Evolutionary conservation across 768 basidiomycete species (phyloP), one percentile per base, ranked within the genome.

Genomic region (Hericium erinaceus): DNA sequence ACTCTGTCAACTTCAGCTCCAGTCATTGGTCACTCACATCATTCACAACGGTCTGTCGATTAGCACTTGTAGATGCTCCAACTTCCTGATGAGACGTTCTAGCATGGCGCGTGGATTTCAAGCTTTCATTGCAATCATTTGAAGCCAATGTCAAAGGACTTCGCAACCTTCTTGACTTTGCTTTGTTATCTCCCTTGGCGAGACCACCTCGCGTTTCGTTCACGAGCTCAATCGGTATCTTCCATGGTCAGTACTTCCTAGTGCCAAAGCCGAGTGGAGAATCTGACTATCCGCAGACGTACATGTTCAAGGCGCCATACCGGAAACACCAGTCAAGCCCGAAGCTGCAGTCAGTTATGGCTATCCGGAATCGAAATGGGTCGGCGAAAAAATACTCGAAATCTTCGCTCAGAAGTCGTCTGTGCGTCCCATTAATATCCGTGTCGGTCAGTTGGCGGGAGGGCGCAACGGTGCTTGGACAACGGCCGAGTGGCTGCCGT

Each of bases 291-390:
- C 37, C 53, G 56, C 52, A 51, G 49, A 51, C 49, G 16, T n/a
- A 24, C 9, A 51, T 9, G 49, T 24, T 12, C 18, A 51, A 24
- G 28, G 49, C 13, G 22, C 28, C 9, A 51, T 24, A 15, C 24
- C 22, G 3, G 49, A 51, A 24, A 37, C 28, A 12, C 28, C 28
- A 5, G 6, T 37, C 1, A 24, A 51, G 3, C 20, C 49, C 15
- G 24, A 24, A 37, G 16, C 24, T 13, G 49, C 49, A 20, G 49
- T 51, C 22, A n/a, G 49, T 18, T 52, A 54, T 1, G 66, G 66
- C 3, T 67, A 67, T 39, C 57, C 63, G 6, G 66, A 67, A 38
- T 62, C 64, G 20, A 69, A 69, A 55, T 66, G 61, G 60, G 26
- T 63, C 40, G 54, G 55, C 16, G 61, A 64, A 52, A 59, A 59